Conservation (phyloP, 441 rosid genomes). For the Erysimum cheiri region DNA sequence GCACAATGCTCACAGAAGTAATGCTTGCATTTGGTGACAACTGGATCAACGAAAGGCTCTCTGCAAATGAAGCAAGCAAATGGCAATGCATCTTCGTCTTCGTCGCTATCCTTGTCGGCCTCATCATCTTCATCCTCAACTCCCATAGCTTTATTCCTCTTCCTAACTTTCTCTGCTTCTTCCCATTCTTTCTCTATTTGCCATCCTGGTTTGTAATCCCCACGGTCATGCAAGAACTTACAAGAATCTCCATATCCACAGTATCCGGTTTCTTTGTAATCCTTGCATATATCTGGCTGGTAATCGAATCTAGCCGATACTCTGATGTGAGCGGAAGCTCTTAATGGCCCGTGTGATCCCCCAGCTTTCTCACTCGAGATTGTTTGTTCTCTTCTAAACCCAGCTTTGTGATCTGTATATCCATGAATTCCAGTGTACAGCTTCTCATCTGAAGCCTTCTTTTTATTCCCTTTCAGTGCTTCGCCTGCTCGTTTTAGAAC, state of each 20-base stretch:
- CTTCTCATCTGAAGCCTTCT: constrained; percentile 56
- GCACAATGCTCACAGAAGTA: constrained; percentile 97
- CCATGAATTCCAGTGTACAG: constrained; percentile 84
- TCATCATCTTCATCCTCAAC: constrained; percentile 60
- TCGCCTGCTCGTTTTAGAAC: constrained; percentile 76
- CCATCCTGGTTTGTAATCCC: constrained; percentile 95
- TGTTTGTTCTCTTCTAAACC: constrained; percentile 90
- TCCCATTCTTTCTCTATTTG: constrained; percentile 93
- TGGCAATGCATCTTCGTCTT: constrained; percentile 71
- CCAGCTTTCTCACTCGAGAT: constrained; percentile 94
- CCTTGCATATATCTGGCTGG: constrained; percentile 94
- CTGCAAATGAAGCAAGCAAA: constrained; percentile 93
- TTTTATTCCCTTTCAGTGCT: constrained; percentile 66
- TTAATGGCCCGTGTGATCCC: constrained; percentile 88
- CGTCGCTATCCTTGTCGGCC: constrained; percentile 45
- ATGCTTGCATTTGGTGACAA: constrained; percentile 88
- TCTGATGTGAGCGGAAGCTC: constrained; percentile 95
- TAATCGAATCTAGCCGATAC: constrained; percentile 91
- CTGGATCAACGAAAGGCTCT: constrained; percentile 83
- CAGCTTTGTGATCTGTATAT: constrained; percentile 89
- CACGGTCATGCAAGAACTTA: constrained; percentile 93
- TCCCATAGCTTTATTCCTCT: constrained; percentile 78
- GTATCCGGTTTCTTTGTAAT: constrained; percentile 93
- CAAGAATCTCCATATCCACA: constrained; percentile 95
- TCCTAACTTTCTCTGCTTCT: constrained; percentile 85